Conservation (phyloP, 2,329 filamentous ascomycete genomes). For the Verticillium tricorpus region DNA sequence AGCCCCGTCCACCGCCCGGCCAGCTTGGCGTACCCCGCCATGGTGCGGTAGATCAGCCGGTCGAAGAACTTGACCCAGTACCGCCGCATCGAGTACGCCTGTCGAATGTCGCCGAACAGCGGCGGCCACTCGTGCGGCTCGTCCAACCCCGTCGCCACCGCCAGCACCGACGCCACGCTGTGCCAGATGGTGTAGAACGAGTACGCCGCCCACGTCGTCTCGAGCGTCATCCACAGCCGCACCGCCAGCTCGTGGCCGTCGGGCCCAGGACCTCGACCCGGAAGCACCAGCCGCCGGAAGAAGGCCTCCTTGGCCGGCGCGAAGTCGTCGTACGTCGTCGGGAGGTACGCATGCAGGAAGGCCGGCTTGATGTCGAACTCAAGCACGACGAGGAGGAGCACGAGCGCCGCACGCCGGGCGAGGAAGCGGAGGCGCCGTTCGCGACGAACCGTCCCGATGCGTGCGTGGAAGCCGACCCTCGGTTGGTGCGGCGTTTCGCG, state of each 20-base stretch:
- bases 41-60: constrained; percentile 11
- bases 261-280: neutral
- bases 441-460: neutral
- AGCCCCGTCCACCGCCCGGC: neutral
- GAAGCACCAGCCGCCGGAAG: constrained; percentile 5
- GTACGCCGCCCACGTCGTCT: constrained; percentile 9
- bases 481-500: neutral
- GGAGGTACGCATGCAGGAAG: neutral
- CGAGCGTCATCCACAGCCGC: constrained; percentile 5
- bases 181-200: constrained; percentile 6
- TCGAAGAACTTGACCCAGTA: constrained; percentile 16
- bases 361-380: neutral
- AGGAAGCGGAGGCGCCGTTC: neutral
- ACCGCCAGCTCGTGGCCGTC: neutral
- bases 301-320: neutral
- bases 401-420: neutral
- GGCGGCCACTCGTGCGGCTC: constrained; percentile 15
- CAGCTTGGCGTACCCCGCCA: constrained; percentile 6
- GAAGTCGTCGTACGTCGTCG: neutral
- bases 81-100: constrained; percentile 13
- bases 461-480: neutral
- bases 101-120: constrained; percentile 12
- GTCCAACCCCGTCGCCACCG: constrained; percentile 1
- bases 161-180: neutral
- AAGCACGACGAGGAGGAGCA: neutral